Evolutionary conservation across 495 filamentous ascomycete genomes (phyloP), one percentile per base, ranked within the genome.

Genomic region (Xylaria venustula): DNA sequence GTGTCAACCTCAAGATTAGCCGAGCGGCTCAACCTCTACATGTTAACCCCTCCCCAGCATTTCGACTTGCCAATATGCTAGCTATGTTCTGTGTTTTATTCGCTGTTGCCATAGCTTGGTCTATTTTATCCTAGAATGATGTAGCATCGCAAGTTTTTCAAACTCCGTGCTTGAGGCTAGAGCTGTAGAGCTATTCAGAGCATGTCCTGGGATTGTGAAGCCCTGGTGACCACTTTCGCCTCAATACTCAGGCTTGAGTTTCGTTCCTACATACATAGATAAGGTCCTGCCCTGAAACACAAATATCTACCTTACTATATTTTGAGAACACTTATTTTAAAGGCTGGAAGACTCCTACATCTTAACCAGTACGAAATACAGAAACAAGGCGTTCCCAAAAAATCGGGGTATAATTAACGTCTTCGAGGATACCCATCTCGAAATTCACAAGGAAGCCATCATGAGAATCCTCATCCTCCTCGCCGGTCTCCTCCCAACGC

Each of bases 381-480:
- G 30, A 34, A 11, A 11, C 30, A 34, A 34, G 30, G 5, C n/a
- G n/a, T n/a, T n/a, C n/a, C n/a, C n/a, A n/a, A n/a, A n/a, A n/a
- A n/a, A n/a, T n/a, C n/a, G n/a, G n/a, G n/a, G n/a, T n/a, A n/a
- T n/a, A n/a, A n/a, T n/a, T n/a, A n/a, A n/a, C n/a, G n/a, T n/a
- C n/a, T n/a, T n/a, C n/a, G n/a, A n/a, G n/a, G n/a, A n/a, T n/a
- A n/a, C n/a, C n/a, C n/a, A n/a, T n/a, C n/a, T n/a, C n/a, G n/a
- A n/a, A n/a, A n/a, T n/a, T n/a, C n/a, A n/a, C n/a, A n/a, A n/a
- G n/a, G n/a, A n/a, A n/a, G 30, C 34, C 26, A 64, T 7, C 4
- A 70, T 70, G 67, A 70, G 56, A 53, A 50, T 51, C 9, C 34
- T 52, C 12, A 22, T 51, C 9, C 22, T 67, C 32, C 46, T 65